Percentiles rank a stretch among this genome's conserved stretches.
These are phyloP conservation scores for Mycosphaerella arachidis DNA, from an alignment of 2,329 filamentous ascomycete species.

Conservation along the genomic window DNA sequence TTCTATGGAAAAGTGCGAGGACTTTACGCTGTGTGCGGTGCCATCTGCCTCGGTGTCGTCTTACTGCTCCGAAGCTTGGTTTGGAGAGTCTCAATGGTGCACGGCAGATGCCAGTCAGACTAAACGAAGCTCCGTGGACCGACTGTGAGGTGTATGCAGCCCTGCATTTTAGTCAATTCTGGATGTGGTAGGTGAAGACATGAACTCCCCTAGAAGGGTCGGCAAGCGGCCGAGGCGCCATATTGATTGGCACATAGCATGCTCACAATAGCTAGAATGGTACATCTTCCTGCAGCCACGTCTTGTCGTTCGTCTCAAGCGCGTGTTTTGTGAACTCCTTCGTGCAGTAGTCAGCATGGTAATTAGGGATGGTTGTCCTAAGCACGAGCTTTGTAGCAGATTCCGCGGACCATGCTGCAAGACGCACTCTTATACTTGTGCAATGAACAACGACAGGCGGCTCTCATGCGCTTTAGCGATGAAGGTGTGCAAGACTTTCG, in stretches of 20 bases:
- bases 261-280: neutral
- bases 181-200: neutral
- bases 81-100: neutral
- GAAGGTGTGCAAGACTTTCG: neutral
- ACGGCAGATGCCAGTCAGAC: neutral
- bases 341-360: neutral
- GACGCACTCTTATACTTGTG: neutral
- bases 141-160: neutral
- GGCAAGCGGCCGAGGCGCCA: neutral
- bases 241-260: neutral
- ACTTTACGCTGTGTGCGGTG: too few relatives aligned
- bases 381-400: neutral
- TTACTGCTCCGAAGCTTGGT: neutral
- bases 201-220: neutral
- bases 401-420: neutral
- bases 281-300: neutral
- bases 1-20: neutral
- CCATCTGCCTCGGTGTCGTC: neutral
- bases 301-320: neutral
- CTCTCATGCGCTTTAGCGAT: neutral
- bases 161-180: neutral
- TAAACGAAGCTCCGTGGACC: neutral
- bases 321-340: neutral
- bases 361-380: neutral
- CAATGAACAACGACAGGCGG: neutral